Percentiles rank a stretch among this genome's conserved stretches.
Evolutionary conservation across 352 stramenopile genomes (phyloP).

Genomic region (Phytophthora tubulina): DNA sequence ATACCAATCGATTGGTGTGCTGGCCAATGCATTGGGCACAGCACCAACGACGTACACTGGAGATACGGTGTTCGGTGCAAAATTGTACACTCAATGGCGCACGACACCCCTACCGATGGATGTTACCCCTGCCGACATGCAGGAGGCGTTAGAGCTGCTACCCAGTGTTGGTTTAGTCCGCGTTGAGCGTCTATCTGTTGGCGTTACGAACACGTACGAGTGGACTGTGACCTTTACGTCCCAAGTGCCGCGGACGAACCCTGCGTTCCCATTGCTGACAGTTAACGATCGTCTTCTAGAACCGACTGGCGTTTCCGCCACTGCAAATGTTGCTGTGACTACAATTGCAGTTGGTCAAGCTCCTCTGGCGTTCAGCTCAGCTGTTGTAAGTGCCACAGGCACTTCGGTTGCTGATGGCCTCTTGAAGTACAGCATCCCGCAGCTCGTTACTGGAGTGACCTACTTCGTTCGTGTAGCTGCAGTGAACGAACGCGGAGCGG

Average conservation of each 20-base stretch:
- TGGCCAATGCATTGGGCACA: slow-evolving; percentile 39
- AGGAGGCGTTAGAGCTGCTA: slow-evolving; percentile 89
- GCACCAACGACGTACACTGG: slow-evolving; percentile 54
- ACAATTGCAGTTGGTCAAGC: slow-evolving; percentile 37
- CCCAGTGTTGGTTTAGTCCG: slow-evolving; percentile 91
- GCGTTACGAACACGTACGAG: slow-evolving; percentile 70
- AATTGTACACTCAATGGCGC: slow-evolving; percentile 64
- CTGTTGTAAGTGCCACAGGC: slow-evolving; percentile 32
- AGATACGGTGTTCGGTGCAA: slow-evolving; percentile 47
- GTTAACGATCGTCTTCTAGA: slow-evolving; percentile 61
- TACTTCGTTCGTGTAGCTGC: slow-evolving; percentile 90
- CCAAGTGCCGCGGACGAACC: slow-evolving; percentile 50
- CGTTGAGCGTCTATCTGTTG: slow-evolving; percentile 82
- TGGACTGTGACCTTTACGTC: slow-evolving; percentile 93
- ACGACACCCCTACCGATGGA: slow-evolving; percentile 70
- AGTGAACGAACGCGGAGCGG: slow-evolving; percentile 83
- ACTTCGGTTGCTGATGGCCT: slow-evolving; percentile 9
- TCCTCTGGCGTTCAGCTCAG: slow-evolving; percentile 51
- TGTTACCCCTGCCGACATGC: slow-evolving; percentile 60
- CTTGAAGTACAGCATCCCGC: slow-evolving; percentile 66
- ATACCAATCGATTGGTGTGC: slow-evolving; percentile 30
- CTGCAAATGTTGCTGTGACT: slow-evolving; percentile 41
- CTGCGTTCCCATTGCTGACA: slow-evolving; percentile 52
- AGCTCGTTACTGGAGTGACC: slow-evolving; percentile 54
- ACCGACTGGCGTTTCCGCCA: slow-evolving; percentile 20